A percentile compares a stretch with the other conserved stretches of the same genome.
phyloP scores from a whole-genome alignment of 164 flowering plant genomes.

The Annona cherimola region DNA sequence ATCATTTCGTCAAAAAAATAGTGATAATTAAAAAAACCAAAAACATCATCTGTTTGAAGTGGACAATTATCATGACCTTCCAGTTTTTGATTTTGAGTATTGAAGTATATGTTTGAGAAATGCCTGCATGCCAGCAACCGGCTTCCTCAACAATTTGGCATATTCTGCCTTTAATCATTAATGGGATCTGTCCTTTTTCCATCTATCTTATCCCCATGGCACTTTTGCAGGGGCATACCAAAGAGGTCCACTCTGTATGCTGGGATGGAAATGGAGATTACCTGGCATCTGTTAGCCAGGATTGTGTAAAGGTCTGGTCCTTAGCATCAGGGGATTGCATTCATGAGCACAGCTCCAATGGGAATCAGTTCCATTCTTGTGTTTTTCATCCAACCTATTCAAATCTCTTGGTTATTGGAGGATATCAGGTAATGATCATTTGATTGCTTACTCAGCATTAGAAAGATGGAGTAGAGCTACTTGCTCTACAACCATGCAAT shows the following conservation, averaged over 20 bases:
- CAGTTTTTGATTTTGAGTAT: not conserved
- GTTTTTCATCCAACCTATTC: constrained; percentile 81
- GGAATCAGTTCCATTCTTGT: constrained; percentile 80
- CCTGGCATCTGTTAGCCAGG: constrained; percentile 78
- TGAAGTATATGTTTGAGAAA: too few species aligned
- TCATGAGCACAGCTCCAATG: constrained; percentile 69
- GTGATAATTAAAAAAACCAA: too few species aligned
- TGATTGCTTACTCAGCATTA: not conserved
- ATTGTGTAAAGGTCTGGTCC: constrained; percentile 76
- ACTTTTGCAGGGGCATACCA: constrained; percentile 55
- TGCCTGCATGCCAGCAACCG: not conserved
- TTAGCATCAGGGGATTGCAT: constrained; percentile 54
- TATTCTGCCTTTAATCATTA: not conserved
- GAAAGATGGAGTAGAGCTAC: too few species aligned
- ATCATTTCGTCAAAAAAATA: not conserved
- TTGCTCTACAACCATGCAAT: too few species aligned
- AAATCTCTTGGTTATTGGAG: constrained; percentile 76
- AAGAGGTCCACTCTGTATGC: constrained; percentile 62
- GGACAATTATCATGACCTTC: not conserved
- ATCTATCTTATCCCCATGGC: not conserved
- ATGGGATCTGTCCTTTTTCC: not conserved
- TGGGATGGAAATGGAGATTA: constrained; percentile 85
- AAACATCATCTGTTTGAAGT: not conserved
- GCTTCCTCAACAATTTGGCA: not conserved
- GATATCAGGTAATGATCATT: constrained; percentile 44